Evolutionary conservation across 371 early-diverging fungal species (phyloP), one percentile per base, ranked within the genome.

Genomic region (Mycotypha africana): DNA sequence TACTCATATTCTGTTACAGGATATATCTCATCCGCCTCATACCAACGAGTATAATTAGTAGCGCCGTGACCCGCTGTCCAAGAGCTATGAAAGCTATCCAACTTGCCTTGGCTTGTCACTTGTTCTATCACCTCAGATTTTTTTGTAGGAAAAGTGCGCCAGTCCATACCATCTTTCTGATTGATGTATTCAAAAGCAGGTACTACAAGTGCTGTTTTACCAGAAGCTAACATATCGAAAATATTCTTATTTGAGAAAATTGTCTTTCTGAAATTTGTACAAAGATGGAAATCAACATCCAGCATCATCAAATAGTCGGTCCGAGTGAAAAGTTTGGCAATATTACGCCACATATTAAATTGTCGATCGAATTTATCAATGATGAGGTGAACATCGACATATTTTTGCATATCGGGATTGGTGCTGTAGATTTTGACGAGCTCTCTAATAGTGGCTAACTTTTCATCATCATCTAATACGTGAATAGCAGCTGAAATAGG

Each of bases 401-500:
- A 73, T 43, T 70, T 58, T 37, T 62, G 53, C 62, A 79, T 66
- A 38, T 62, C 54, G 2, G 70, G 65, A 41, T 74, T 73, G 3
- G 49, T 37, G 21, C 52, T 47, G 41, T 72, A 67, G 34, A 77
- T 61, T 12, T 64, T 66, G 10, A 58, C 58, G n/a, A 79, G 42
- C 24, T 70, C 61, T 16, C 64, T 57, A 1, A 79, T 42, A 7
- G 64, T 65, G 11, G 55, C 56, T 21, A 60, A 51, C 30, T 65
- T 53, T 17, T 48, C 42, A 11, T 67, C 60, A 39, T 78, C 76
- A 47, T 82, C 81, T 31, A 55, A 51, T 26, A 80, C 59, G 32
- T 80, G 79, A 36, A 80, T 64, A 10, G 72, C 67, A 37, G 81
- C 81, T n/a, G 81, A 80, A 17, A 80, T 68, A 4, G 79, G 81